Evolutionary conservation across 306 rosid genomes (phyloP).

Genomic region (Cucumis hystrix): DNA sequence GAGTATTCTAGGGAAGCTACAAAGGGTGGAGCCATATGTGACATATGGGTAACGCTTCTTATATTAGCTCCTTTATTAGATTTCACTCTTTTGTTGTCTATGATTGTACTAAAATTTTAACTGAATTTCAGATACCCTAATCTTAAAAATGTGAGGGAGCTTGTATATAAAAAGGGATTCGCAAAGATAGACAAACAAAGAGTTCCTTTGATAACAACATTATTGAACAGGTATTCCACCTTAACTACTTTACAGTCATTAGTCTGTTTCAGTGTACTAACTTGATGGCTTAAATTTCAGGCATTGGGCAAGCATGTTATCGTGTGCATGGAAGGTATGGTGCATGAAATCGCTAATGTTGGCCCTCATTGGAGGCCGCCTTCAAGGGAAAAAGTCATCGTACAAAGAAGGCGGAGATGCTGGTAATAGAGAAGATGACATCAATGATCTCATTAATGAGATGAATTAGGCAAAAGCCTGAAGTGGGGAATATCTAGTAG

Average conservation of each 20-base stretch:
- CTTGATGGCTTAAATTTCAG: slow-evolving; percentile 17
- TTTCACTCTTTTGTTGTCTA: not conserved
- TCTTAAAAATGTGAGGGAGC: slow-evolving; percentile 63
- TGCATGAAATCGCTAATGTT: slow-evolving; percentile 51
- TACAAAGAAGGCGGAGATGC: slow-evolving; percentile 72
- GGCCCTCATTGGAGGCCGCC: slow-evolving; percentile 52
- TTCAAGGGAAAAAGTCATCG: slow-evolving; percentile 42
- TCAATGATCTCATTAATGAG: slow-evolving; percentile 57
- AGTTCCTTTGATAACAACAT: slow-evolving; percentile 81
- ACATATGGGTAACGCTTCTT: slow-evolving; percentile 48
- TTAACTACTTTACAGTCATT: not conserved
- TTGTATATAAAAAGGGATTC: slow-evolving; percentile 62
- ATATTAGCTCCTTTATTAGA: not conserved
- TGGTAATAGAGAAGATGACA: slow-evolving; percentile 62
- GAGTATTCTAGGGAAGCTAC: slow-evolving; percentile 42
- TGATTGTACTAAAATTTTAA: not conserved
- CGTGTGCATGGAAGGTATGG: slow-evolving; percentile 77
- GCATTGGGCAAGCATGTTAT: slow-evolving; percentile 53
- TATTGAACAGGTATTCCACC: slow-evolving; percentile 54
- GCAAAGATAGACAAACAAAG: slow-evolving; percentile 41
- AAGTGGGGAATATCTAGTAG: not conserved
- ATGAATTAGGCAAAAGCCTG: slow-evolving; percentile 39
- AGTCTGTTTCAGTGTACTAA: not conserved
- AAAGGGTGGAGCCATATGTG: slow-evolving; percentile 71
- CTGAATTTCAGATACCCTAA: slow-evolving; percentile 48